Evolutionary conservation across 306 rosid genomes (phyloP), one percentile per base, ranked within the genome.

Genomic region (Coriaria nepalensis): DNA sequence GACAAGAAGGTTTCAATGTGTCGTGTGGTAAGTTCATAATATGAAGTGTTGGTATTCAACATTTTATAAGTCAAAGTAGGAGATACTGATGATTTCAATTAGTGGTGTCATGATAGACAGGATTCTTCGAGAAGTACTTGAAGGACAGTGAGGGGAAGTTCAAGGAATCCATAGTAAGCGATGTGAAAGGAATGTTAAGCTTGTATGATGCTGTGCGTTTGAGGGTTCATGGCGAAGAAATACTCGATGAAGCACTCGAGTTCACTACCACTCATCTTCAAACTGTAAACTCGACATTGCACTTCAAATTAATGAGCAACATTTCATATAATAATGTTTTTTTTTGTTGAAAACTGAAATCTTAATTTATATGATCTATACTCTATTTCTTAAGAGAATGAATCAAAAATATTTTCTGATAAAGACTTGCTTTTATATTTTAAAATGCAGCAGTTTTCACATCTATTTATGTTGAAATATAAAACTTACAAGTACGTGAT

Each of bases 201-300:
- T 47, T 47, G 51, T 47, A 47, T 9, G 51, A 47, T 2, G 51
- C 51, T 14, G 6, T 35, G 29, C 13, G 14, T 20, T 8, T 47
- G 46, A 10, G 46, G 11, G 12, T 42, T 5, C 13, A 12, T 42
- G 46, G 46, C 10, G 46, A 42, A 42, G 46, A 42, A 8, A 42
- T 42, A 42, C 46, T 42, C 11, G 46, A 42, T 42, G 46, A 47
- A 13, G 51, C 13, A 7, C 51, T 47, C 10, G 12, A 10, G 9
- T 14, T 47, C 10, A 14, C 51, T 5, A 47, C 51, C 13, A 14
- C 51, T 47, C 51, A 47, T 32, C 51, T 47, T 14, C 10, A n/a
- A 13, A 8, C 51, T 13, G 29, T 20, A 20, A 20, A 20, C 29
- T n/a, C n/a, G n/a, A n/a, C n/a, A n/a, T n/a, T n/a, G n/a, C n/a